Evolutionary conservation across 768 basidiomycete genomes (phyloP), one percentile per base, ranked within the genome.

Genomic region (Dioszegia crocea): DNA sequence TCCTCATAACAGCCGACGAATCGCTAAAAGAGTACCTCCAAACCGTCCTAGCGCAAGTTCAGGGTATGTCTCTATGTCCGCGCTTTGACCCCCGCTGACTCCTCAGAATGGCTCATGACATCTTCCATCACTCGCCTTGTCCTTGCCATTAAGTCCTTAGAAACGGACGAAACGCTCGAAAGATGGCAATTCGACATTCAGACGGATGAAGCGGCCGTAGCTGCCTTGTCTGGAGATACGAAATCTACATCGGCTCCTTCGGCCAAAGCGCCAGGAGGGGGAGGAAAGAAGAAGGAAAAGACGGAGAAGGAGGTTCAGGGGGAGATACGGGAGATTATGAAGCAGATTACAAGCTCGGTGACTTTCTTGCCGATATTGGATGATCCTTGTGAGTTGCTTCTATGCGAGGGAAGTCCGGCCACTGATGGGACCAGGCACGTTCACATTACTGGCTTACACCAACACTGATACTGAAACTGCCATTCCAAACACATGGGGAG

Each of bases 161-260:
- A 98, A 71, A 88, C 90, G 9, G 83, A 90, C 33, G 85, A 87
- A 52, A 88, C 93, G 9, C 83, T 97, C 45, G 96, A 99, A 78
- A 84, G 96, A 63, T 99, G 96, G 96, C 92, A 97, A 47, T 98
- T 99, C 76, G 93, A 98, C 77, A 83, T 99, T 76, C 86, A 90
- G 71, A 82, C 58, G 0, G 74, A 77, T 36, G 71, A 73, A 23
- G 61, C 59, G 6, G 44, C 29, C 10, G 21, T 57, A 24, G 24
- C 46, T 1, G 38, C 57, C 3, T 44, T 53, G n/a, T 24, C 57
- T 8, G 29, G 17, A 30, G 29, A 33, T 5, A 21, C 14, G 2
- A 27, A 27, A 48, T 14, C 45, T 5, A 31, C 55, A 40, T 39
- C 38, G 39, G 48, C 47, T 44, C 31, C 57, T 47, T 23, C 24